Conservation (phyloP, 306 rosid genomes). For the Ormosia emarginata region DNA sequence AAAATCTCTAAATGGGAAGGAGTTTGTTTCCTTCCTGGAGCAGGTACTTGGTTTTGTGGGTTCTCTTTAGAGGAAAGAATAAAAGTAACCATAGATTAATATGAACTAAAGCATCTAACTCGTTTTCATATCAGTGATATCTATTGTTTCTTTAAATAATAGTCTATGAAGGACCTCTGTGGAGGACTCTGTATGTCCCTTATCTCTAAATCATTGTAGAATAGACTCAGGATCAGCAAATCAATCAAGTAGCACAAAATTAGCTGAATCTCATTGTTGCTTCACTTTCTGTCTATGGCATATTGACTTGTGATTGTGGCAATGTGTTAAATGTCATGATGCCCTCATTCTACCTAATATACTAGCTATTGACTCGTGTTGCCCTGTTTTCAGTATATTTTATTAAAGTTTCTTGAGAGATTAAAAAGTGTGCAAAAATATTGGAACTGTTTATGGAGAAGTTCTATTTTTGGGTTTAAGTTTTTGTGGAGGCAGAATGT, state of each 20-base stretch:
- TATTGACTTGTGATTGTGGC: not conserved
- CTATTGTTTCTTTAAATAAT: not conserved
- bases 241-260: not conserved
- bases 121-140: not conserved
- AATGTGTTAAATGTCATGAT: not conserved
- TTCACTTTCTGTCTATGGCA: not conserved
- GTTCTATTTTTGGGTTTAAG: not conserved
- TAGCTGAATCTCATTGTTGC: not conserved
- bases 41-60: constrained; percentile 54
- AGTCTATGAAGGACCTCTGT: not conserved
- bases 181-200: not conserved
- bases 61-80: not conserved
- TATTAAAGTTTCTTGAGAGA: not conserved
- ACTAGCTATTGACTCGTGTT: not conserved
- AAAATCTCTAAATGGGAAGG: constrained; percentile 71
- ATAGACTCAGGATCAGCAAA: not conserved
- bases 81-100: not conserved
- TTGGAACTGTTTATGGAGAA: not conserved
- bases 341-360: not conserved
- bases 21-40: constrained; percentile 77
- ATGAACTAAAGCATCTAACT: not conserved
- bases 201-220: not conserved
- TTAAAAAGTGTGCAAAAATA: not conserved
- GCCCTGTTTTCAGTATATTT: not conserved
- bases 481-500: not conserved